Evolutionary conservation across 176 grass and related monocot genomes (phyloP), one percentile per base, ranked within the genome.

Genomic region (Pharus latifolius): DNA sequence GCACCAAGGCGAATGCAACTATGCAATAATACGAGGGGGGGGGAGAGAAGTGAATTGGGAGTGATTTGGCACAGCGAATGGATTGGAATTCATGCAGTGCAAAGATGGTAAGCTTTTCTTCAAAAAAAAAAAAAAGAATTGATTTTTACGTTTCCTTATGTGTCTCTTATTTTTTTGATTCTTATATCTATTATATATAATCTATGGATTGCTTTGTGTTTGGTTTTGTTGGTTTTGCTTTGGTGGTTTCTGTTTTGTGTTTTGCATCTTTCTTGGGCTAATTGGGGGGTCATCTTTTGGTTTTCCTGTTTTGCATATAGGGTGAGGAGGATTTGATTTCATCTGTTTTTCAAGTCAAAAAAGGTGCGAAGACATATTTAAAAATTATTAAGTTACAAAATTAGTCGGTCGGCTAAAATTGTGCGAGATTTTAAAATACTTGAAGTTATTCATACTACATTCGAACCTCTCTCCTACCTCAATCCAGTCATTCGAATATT

Each of bases 61-160:
- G 56, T 14, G 63, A 46, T 35, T n/a, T 10, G 60, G 43, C 49
- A 46, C 63, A 56, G 28, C 28, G 49, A 23, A 2, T 17, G 41
- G 58, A 49, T 22, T 38, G 51, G 54, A 48, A 53, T 54, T 67
- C 50, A 60, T 60, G 60, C 27, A 60, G 69, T 74, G 76, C 82
- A 80, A 85, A 85, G 69, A 74, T 85, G 76, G 80, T 34, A 84
- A 78, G 20, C 57, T 53, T 60, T 83, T 77, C 33, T 48, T 51
- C 11, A 12, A 12, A 12, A 51, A 51, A 17, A 17, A 51, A 51
- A 51, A 12, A 12, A 51, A 51, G 46, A 51, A 11, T 12, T 12
- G 17, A 12, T 51, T 12, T 51, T 51, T 12, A 12, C 17, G 17
- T 51, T 64, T 3, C 1, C 2, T 4, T 28, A 6, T 2, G 9